These are phyloP conservation scores for Arxiozyma bovina DNA, from an alignment of 1,139 yeast species.

Conservation along the genomic window DNA sequence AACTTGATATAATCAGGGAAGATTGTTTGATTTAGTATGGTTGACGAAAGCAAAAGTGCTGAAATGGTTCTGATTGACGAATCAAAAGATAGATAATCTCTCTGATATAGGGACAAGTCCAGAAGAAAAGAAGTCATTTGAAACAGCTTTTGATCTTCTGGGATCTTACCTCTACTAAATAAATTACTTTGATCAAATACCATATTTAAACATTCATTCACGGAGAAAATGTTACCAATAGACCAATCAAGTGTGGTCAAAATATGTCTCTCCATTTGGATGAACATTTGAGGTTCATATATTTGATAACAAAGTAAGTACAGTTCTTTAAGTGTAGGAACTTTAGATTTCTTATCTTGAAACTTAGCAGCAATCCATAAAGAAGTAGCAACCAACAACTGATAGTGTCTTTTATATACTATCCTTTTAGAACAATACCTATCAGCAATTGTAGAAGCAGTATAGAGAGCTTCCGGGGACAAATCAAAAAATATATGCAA, in stretches of 20 bases:
- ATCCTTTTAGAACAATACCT: slow-evolving; percentile 86
- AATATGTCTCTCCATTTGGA: slow-evolving; percentile 92
- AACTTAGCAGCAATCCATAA: slow-evolving; percentile 93
- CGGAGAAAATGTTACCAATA: slow-evolving; percentile 20
- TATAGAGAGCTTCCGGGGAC: slow-evolving; percentile 6
- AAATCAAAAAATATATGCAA: slow-evolving; percentile 14
- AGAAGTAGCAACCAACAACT: slow-evolving; percentile 85
- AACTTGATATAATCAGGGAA: slow-evolving; percentile 11
- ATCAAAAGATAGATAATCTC: slow-evolving; percentile 52
- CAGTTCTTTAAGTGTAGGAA: slow-evolving; percentile 9
- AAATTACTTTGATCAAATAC: slow-evolving; percentile 1
- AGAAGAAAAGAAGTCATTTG: slow-evolving; percentile 41
- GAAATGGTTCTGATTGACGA: slow-evolving; percentile 60
- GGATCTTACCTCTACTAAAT: background rate
- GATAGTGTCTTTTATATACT: slow-evolving; percentile 87
- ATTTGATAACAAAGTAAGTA: slow-evolving; percentile 44
- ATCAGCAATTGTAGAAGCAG: slow-evolving; percentile 66
- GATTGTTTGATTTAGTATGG: slow-evolving; percentile 38
- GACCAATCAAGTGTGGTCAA: slow-evolving; percentile 76
- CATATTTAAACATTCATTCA: slow-evolving; percentile 7
- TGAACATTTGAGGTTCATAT: slow-evolving; percentile 82
- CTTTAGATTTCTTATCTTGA: slow-evolving; percentile 32
- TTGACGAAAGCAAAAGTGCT: slow-evolving; percentile 64
- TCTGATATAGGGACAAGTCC: slow-evolving; percentile 67
- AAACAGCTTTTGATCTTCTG: slow-evolving; percentile 4